These are phyloP conservation scores for Plasmodium chabaudi DNA, from an alignment of 169 alveolate genomes.

Conservation along the genomic window DNA sequence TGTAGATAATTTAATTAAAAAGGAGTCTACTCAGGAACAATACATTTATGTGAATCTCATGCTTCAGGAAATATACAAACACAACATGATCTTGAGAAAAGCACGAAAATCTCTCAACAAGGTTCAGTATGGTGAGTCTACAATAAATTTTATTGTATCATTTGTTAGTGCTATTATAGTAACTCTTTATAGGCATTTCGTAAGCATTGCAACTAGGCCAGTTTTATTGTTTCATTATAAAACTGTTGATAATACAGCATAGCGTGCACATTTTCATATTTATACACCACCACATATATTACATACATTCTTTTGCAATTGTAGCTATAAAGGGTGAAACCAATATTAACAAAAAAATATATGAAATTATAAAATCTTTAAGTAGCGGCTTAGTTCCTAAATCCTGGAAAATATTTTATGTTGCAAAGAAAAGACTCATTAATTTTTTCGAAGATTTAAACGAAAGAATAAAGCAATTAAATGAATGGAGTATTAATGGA, in stretches of 20 bases:
- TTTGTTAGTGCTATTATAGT: neutral
- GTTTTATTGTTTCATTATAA: no score
- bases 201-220: no score
- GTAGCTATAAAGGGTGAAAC: conserved; percentile 76
- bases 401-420: conserved; percentile 61
- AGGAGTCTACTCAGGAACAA: conserved; percentile 39
- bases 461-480: conserved; percentile 73
- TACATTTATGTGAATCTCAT: conserved; percentile 55
- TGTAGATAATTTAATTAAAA: conserved; percentile 43
- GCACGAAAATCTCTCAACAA: conserved; percentile 50
- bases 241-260: no score
- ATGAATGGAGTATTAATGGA: conserved; percentile 73
- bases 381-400: conserved; percentile 61
- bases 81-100: conserved; percentile 28
- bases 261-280: no score
- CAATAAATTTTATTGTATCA: neutral
- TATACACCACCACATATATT: no score
- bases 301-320: neutral
- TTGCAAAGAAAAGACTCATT: conserved; percentile 49
- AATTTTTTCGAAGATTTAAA: conserved; percentile 63
- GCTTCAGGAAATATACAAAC: conserved; percentile 62
- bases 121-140: conserved; percentile 67
- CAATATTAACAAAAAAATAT: conserved; percentile 46
- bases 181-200: no score
- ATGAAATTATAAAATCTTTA: conserved; percentile 44